phyloP scores from a whole-genome alignment of 768 basidiomycete genomes.

The Dacryopinax spathularia region DNA sequence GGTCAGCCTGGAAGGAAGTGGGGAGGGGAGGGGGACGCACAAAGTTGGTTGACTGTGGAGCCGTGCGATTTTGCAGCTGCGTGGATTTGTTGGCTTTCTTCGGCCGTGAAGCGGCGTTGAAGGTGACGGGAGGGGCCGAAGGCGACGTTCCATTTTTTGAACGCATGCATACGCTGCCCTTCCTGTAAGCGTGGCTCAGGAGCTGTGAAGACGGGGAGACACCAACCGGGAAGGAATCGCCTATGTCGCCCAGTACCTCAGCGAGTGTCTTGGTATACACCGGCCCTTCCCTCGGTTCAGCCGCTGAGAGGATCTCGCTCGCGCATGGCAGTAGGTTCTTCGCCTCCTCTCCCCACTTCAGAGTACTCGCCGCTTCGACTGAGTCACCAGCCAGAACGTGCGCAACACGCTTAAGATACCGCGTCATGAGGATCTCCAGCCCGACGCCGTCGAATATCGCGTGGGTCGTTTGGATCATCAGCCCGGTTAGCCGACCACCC shows the following conservation, averaged over 20 bases:
- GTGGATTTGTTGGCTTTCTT: too few species aligned
- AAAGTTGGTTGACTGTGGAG: background rate
- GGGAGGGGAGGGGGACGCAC: background rate
- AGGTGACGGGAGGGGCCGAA: too few species aligned
- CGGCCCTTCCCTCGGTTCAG: background rate
- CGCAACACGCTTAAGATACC: background rate
- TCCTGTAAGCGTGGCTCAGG: too few species aligned
- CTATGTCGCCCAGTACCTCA: background rate
- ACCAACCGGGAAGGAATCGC: background rate
- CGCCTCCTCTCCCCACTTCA: background rate
- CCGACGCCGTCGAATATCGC: background rate
- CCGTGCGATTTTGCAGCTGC: background rate
- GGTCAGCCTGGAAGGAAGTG: too few species aligned
- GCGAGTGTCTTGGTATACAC: background rate
- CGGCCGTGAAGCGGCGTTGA: too few species aligned
- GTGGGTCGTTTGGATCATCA: background rate
- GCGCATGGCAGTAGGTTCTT: background rate
- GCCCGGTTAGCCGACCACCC: background rate
- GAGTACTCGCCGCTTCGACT: background rate
- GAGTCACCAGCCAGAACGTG: background rate
- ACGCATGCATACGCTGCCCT: too few species aligned
- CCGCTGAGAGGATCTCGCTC: background rate
- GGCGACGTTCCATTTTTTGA: too few species aligned
- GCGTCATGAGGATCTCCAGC: background rate
- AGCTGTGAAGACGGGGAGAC: too few species aligned